A percentile compares a stretch with the other conserved stretches of the same genome.
Evolutionary conservation across 1,139 yeast genomes (phyloP).

Genomic region (Suhomyces taliae): DNA sequence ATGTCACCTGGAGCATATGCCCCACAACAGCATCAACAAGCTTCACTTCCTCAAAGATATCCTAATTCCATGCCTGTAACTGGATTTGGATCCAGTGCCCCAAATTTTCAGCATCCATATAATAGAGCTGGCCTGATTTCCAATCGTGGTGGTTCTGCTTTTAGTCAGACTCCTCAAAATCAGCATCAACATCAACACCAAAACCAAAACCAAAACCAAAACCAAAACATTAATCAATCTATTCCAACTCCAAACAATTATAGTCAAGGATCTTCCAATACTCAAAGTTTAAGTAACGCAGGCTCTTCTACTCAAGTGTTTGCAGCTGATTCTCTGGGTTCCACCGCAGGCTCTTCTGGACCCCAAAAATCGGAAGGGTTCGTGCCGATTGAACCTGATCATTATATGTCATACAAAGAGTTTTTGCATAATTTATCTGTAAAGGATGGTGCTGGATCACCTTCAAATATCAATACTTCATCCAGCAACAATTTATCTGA

Average conservation of each 20-base stretch:
- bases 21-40: conserved; percentile 7
- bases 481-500: neutral
- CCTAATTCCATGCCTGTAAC: conserved; percentile 11
- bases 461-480: conserved; percentile 1
- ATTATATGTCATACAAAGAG: conserved; percentile 47
- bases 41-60: conserved; percentile 6
- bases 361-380: neutral
- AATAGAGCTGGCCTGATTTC: conserved; percentile 4
- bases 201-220: neutral
- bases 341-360: neutral
- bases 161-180: neutral
- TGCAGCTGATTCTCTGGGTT: neutral
- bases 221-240: too few species aligned
- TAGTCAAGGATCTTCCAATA: neutral
- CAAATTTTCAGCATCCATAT: conserved; percentile 1
- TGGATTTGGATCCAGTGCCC: conserved; percentile 4
- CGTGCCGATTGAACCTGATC: conserved; percentile 34
- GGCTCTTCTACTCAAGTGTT: too few species aligned
- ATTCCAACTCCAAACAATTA: neutral
- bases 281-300: neutral
- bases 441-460: conserved; percentile 20
- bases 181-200: too few species aligned
- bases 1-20: conserved; percentile 8
- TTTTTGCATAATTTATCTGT: conserved; percentile 35
- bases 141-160: neutral